Conservation (phyloP, 2,329 filamentous ascomycete genomes). For the Scytalidium sp. region DNA sequence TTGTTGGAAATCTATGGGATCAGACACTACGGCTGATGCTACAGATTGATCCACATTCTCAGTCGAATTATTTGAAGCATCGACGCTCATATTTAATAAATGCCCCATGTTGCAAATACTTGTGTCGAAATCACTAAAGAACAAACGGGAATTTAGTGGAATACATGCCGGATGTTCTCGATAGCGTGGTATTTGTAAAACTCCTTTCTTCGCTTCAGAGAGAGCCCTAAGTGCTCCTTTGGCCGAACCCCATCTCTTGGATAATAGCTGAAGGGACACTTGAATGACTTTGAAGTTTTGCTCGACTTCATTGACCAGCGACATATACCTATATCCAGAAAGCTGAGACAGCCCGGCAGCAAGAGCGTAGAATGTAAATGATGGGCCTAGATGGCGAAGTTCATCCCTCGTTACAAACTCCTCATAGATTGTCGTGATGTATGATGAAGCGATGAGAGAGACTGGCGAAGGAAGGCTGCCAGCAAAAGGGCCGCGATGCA, state of each 20-base stretch:
- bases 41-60: not conserved
- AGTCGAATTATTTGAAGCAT: not conserved
- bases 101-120: conserved; percentile 3
- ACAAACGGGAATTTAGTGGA: not conserved
- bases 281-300: conserved; percentile 4
- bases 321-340: conserved; percentile 4
- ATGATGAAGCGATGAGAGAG: conserved; percentile 3
- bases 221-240: conserved; percentile 3
- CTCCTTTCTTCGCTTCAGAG: conserved; percentile 2
- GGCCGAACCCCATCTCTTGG: conserved; percentile 3
- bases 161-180: conserved; percentile 1
- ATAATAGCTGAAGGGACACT: conserved; percentile 2
- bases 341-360: conserved; percentile 2
- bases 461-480: not conserved
- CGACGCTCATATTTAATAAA: not conserved
- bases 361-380: conserved; percentile 3
- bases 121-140: conserved; percentile 3
- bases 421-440: conserved; percentile 1
- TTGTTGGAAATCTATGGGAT: not conserved
- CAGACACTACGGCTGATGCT: not conserved
- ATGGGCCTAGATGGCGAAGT: conserved; percentile 2
- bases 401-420: conserved; percentile 5
- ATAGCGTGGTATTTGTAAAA: conserved; percentile 1
- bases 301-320: conserved; percentile 1
- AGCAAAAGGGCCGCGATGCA: conserved; percentile 1